Percentiles rank a stretch among this genome's conserved stretches.
Conservation (phyloP, 805 yeast genomes). For the Yamadazyma nakazawae region DNA sequence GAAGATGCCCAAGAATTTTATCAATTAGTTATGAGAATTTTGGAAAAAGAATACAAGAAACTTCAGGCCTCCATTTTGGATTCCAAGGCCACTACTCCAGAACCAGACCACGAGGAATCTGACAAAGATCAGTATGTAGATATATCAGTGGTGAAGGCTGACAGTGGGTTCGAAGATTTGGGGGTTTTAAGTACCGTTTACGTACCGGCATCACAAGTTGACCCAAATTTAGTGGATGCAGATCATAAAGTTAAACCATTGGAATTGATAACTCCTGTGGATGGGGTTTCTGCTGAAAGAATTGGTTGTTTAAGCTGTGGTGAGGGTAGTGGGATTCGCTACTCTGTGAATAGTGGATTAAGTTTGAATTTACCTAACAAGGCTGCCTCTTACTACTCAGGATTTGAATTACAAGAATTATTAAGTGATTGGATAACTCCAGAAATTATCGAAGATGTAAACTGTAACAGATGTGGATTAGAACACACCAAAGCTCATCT, state of each 20-base stretch:
- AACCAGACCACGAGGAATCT: constrained; percentile 15
- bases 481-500: constrained; percentile 54
- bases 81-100: constrained; percentile 15
- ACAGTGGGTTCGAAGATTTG: constrained; percentile 41
- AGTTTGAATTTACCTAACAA: constrained; percentile 63
- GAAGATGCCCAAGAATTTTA: constrained; percentile 97
- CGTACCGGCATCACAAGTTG: constrained; percentile 74
- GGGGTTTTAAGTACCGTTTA: constrained; percentile 63
- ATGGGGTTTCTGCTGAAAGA: constrained; percentile 83
- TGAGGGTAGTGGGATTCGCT: constrained; percentile 88
- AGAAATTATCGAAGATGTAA: constrained; percentile 89
- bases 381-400: constrained; percentile 24
- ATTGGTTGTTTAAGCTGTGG: constrained; percentile 91
- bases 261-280: constrained; percentile 80
- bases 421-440: constrained; percentile 68
- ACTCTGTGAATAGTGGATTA: constrained; percentile 71
- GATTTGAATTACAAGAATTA: constrained; percentile 45
- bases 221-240: constrained; percentile 55
- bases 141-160: constrained; percentile 21
- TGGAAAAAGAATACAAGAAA: constrained; percentile 56
- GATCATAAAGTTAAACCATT: constrained; percentile 47
- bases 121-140: constrained; percentile 19
- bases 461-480: constrained; percentile 90
- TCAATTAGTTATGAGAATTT: constrained; percentile 66
- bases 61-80: constrained; percentile 6